These are phyloP conservation scores for Mycena floridula DNA, from an alignment of 768 basidiomycete genomes.

Conservation along the genomic window DNA sequence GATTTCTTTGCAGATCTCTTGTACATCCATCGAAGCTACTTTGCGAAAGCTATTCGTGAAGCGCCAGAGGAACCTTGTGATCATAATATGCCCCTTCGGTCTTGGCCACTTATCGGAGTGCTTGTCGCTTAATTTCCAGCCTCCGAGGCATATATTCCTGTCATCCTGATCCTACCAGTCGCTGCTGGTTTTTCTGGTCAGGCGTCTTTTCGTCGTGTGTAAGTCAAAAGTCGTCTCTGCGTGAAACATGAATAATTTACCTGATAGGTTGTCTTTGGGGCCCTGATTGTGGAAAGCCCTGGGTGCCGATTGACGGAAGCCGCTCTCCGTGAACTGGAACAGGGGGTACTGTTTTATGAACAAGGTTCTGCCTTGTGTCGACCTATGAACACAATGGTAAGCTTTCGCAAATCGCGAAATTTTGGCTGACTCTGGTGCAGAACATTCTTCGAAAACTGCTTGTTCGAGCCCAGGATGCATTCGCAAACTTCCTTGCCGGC, in stretches of 20 bases:
- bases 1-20: slow-evolving; percentile 26
- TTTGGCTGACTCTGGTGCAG: slow-evolving; percentile 14
- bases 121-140: slow-evolving; percentile 34
- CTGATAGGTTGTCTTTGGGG: slow-evolving; percentile 37
- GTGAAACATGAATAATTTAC: neutral
- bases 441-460: slow-evolving; percentile 30
- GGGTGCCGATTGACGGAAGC: slow-evolving; percentile 32
- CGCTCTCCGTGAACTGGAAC: slow-evolving; percentile 32
- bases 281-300: slow-evolving; percentile 39
- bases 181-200: slow-evolving; percentile 49
- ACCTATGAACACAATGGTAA: slow-evolving; percentile 29
- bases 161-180: slow-evolving; percentile 26
- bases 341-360: slow-evolving; percentile 33
- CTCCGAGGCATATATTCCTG: slow-evolving; percentile 29
- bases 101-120: slow-evolving; percentile 35
- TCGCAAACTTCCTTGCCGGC: slow-evolving; percentile 21
- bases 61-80: slow-evolving; percentile 34
- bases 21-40: slow-evolving; percentile 44
- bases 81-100: slow-evolving; percentile 42
- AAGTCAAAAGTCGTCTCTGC: slow-evolving; percentile 1
- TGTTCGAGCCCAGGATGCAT: slow-evolving; percentile 27
- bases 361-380: slow-evolving; percentile 33
- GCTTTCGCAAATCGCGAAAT: slow-evolving; percentile 8
- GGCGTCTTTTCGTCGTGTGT: slow-evolving; percentile 44
- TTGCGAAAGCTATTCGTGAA: slow-evolving; percentile 38